A percentile compares a stretch with the other conserved stretches of the same genome.
Conservation (phyloP, 2,329 filamentous ascomycete species). For the Aspergillus nomiae region DNA sequence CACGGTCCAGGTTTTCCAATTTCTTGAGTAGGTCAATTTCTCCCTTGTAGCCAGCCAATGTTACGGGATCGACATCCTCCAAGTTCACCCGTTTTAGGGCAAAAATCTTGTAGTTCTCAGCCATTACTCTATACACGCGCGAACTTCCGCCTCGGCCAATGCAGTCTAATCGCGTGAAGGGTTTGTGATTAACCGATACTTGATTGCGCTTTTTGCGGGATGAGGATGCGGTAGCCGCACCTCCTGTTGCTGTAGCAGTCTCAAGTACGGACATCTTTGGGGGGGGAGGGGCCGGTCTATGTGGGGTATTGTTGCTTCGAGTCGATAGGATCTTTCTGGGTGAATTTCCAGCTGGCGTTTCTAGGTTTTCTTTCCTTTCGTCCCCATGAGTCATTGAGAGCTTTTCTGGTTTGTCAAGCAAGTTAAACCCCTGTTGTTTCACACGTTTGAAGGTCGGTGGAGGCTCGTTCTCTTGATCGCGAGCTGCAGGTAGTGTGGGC, state of each 20-base stretch:
- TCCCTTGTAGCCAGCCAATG: conserved; percentile 85
- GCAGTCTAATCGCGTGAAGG: conserved; percentile 85
- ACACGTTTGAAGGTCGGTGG: conserved; percentile 68
- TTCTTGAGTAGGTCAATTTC: conserved; percentile 90
- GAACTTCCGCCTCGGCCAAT: conserved; percentile 91
- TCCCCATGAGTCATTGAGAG: conserved; percentile 53
- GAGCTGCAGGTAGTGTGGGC: conserved; percentile 60
- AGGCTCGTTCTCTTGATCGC: conserved; percentile 84
- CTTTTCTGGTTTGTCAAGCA: conserved; percentile 61
- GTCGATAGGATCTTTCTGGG: conserved; percentile 52
- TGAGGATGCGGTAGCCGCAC: conserved; percentile 74
- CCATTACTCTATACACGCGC: conserved; percentile 94
- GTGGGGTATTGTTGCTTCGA: conserved; percentile 71
- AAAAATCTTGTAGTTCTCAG: conserved; percentile 94
- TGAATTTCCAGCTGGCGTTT: conserved; percentile 48
- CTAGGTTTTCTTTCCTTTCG: conserved; percentile 46
- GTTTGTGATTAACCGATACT: conserved; percentile 85
- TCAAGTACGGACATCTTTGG: conserved; percentile 98
- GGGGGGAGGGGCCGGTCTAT: conserved; percentile 75
- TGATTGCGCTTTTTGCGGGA: conserved; percentile 76
- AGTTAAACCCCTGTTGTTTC: conserved; percentile 57
- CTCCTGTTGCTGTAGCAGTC: conserved; percentile 80
- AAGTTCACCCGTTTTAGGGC: conserved; percentile 91
- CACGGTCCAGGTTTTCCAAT: conserved; percentile 80
- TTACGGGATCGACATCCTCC: conserved; percentile 82